Conservation (phyloP, 2,329 filamentous ascomycete genomes). For the Kalmusia sp. region DNA sequence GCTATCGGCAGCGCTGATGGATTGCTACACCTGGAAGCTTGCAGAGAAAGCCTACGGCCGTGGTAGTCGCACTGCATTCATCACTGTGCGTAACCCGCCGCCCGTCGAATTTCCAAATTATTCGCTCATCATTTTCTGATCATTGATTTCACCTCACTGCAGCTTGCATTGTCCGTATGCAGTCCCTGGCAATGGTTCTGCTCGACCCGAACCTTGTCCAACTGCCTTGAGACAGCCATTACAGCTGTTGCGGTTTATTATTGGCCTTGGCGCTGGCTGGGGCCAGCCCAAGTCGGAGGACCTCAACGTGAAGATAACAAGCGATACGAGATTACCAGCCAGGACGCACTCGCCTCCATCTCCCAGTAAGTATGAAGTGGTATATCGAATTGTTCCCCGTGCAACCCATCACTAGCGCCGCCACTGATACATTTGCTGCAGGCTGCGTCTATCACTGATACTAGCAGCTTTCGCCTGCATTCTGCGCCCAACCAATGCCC, state of each 20-base stretch:
- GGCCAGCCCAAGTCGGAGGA: constrained; percentile 25
- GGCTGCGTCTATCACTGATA: constrained; percentile 64
- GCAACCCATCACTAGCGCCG: constrained; percentile 17
- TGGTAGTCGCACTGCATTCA: constrained; percentile 68
- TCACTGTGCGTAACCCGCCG: constrained; percentile 66
- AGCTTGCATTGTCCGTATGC: constrained; percentile 74
- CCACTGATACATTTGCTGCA: constrained; percentile 36
- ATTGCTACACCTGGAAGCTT: constrained; percentile 89
- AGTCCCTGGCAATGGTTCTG: constrained; percentile 98
- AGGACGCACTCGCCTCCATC: constrained; percentile 39
- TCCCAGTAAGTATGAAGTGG: constrained; percentile 32
- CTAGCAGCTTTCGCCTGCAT: constrained; percentile 84
- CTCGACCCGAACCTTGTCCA: constrained; percentile 91
- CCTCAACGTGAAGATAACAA: constrained; percentile 22
- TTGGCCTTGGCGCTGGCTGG: constrained; percentile 81
- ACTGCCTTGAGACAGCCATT: constrained; percentile 88
- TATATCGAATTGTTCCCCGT: constrained; percentile 12
- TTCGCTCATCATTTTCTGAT: constrained; percentile 20
- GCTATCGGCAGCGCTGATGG: constrained; percentile 75
- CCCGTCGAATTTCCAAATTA: constrained; percentile 21
- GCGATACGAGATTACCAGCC: constrained; percentile 42
- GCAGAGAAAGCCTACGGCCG: constrained; percentile 75
- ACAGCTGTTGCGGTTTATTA: constrained; percentile 79
- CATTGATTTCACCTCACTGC: constrained; percentile 32
- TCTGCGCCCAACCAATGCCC: constrained; percentile 84